A percentile compares a stretch with the other conserved stretches of the same genome.
Evolutionary conservation across 2,329 filamentous ascomycete genomes (phyloP).

Genomic region (Dactylonectria macrodidyma): DNA sequence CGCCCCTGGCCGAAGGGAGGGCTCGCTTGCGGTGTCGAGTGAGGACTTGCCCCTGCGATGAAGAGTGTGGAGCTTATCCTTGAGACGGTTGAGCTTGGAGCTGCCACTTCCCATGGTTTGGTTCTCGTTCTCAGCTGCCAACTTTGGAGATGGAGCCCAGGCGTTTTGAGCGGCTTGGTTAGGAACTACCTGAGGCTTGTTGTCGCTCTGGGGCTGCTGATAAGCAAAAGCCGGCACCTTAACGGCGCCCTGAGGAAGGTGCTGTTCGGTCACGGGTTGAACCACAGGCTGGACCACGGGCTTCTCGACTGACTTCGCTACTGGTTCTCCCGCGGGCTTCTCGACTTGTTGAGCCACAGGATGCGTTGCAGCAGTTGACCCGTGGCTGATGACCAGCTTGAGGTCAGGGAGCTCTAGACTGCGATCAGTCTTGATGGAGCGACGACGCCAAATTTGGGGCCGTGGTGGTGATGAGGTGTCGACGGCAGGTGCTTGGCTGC

Average conservation of each 20-base stretch:
- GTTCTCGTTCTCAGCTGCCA: slow-evolving; percentile 39
- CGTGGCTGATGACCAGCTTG: slow-evolving; percentile 64
- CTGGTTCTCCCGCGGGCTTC: not conserved
- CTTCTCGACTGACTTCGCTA: not conserved
- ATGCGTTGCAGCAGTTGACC: slow-evolving; percentile 61
- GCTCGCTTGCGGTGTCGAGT: slow-evolving; percentile 40
- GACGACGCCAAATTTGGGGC: slow-evolving; percentile 63
- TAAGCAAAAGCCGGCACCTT: slow-evolving; percentile 37
- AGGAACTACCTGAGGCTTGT: slow-evolving; percentile 29
- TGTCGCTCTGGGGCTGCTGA: slow-evolving; percentile 34
- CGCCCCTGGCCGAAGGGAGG: slow-evolving; percentile 39
- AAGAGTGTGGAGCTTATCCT: slow-evolving; percentile 48
- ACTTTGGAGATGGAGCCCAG: slow-evolving; percentile 31
- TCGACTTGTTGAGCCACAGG: slow-evolving; percentile 15
- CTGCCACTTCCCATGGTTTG: slow-evolving; percentile 52
- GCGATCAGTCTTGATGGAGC: slow-evolving; percentile 65
- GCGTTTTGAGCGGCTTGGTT: slow-evolving; percentile 28
- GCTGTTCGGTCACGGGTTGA: slow-evolving; percentile 34
- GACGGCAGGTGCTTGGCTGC: slow-evolving; percentile 35
- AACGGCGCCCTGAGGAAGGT: slow-evolving; percentile 34
- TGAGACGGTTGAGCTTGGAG: slow-evolving; percentile 52
- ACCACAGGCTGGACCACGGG: slow-evolving; percentile 3
- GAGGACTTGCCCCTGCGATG: slow-evolving; percentile 45
- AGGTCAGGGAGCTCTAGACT: slow-evolving; percentile 64
- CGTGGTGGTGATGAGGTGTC: slow-evolving; percentile 49